Conservation (phyloP, 441 rosid genomes). For the Populus trichocarpa region DNA sequence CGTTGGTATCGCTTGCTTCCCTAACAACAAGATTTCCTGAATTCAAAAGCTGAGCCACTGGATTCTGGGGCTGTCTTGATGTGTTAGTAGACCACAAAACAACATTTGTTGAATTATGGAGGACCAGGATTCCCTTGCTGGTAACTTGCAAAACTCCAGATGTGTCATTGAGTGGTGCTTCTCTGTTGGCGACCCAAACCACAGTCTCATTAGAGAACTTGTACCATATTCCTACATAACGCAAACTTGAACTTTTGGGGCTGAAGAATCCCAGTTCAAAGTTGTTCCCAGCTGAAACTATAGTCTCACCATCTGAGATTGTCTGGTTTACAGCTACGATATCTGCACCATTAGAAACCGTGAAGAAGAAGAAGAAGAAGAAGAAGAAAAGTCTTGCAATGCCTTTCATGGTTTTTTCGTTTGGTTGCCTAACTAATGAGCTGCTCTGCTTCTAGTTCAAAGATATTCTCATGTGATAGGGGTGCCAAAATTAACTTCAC, state of each 20-base stretch:
- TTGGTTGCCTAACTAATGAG: background rate
- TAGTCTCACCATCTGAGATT: conserved; percentile 20
- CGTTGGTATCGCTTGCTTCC: conserved; percentile 14
- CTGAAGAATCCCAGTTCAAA: conserved; percentile 39
- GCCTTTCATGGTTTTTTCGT: conserved; percentile 12
- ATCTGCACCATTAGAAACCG: conserved; percentile 4
- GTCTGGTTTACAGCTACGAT: conserved; percentile 6
- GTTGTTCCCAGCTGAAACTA: conserved; percentile 17
- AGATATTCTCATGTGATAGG: too few species aligned
- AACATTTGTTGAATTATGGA: conserved; percentile 30
- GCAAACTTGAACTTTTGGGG: conserved; percentile 16
- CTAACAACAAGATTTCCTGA: conserved; percentile 49
- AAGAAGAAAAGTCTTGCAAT: background rate
- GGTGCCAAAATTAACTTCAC: background rate
- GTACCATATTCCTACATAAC: conserved; percentile 39
- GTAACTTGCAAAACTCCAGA: conserved; percentile 21
- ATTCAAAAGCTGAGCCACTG: conserved; percentile 31
- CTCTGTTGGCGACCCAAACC: conserved; percentile 83
- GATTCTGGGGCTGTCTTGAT: conserved; percentile 19
- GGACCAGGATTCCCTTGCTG: conserved; percentile 31
- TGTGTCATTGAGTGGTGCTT: conserved; percentile 29
- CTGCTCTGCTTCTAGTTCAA: background rate
- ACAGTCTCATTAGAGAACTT: conserved; percentile 26
- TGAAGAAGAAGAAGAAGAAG: background rate
- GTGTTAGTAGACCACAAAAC: conserved; percentile 40